Conservation (phyloP, 805 yeast species). For the Yamadazyma phyllophila region DNA sequence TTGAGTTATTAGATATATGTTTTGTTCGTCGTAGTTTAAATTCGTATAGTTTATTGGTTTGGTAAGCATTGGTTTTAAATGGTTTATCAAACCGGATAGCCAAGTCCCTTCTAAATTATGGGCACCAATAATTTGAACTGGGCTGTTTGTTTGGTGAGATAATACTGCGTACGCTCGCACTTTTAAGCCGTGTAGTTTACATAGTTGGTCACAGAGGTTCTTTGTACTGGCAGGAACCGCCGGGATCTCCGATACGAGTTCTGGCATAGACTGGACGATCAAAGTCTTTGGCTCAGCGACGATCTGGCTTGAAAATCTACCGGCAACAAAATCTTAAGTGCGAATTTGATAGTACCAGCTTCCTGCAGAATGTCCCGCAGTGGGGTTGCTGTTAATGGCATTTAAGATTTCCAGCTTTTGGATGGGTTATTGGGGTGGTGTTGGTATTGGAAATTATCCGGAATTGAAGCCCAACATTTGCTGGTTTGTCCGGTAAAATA, state of each 20-base stretch:
- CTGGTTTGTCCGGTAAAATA: no score
- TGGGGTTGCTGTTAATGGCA: no score
- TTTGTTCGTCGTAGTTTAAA: constrained; percentile 4
- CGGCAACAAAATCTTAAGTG: no score
- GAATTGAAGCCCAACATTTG: no score
- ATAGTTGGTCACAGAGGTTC: constrained; percentile 2
- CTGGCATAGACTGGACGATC: not conserved
- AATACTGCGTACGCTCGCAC: constrained; percentile 4
- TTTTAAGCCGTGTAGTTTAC: constrained; percentile 1
- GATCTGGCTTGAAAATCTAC: no score
- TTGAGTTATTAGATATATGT: constrained; percentile 8
- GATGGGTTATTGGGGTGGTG: no score
- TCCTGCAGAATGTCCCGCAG: no score
- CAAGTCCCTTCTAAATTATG: not conserved
- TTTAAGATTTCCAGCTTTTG: no score
- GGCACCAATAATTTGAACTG: not conserved
- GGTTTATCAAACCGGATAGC: not conserved
- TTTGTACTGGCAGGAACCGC: not conserved
- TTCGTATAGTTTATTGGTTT: constrained; percentile 10
- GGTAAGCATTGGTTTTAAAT: constrained; percentile 7
- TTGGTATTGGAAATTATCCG: no score
- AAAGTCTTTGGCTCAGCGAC: no score
- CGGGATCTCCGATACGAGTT: not conserved
- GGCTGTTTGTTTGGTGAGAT: not conserved
- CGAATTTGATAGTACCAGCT: no score